Evolutionary conservation across 768 basidiomycete species (phyloP).

Genomic region (Kwoniella pini): DNA sequence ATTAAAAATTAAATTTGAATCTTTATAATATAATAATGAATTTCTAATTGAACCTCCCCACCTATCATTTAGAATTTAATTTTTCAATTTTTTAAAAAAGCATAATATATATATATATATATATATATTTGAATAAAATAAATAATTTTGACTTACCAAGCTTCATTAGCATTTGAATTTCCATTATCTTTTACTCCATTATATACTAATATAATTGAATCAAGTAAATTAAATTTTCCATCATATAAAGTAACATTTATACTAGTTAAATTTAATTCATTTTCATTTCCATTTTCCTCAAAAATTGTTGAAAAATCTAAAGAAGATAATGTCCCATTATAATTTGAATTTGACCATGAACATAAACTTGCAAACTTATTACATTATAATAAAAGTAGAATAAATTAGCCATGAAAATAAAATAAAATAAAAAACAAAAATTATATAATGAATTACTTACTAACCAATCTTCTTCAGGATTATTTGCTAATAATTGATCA

Average conservation of each 20-base stretch:
- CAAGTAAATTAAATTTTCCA: background rate
- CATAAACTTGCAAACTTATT: conserved; percentile 6
- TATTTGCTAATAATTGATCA: background rate
- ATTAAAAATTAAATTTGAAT: background rate
- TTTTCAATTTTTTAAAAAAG: too few relatives aligned
- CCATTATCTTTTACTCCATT: background rate
- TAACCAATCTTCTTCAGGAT: conserved; percentile 10
- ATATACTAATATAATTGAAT: background rate
- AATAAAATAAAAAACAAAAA: too few relatives aligned
- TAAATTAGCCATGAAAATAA: too few relatives aligned
- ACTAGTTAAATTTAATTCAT: background rate
- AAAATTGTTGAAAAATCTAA: too few relatives aligned
- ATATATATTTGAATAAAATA: too few relatives aligned
- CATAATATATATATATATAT: too few relatives aligned
- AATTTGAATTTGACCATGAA: background rate
- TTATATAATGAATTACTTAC: too few relatives aligned
- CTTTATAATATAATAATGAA: background rate
- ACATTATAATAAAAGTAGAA: too few relatives aligned
- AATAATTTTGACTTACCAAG: background rate
- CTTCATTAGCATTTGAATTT: background rate
- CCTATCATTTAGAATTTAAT: too few relatives aligned
- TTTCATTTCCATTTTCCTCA: too few relatives aligned
- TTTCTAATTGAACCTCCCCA: conserved; percentile 4
- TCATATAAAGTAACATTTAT: background rate
- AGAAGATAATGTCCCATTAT: background rate